Percentiles rank a stretch among this genome's conserved stretches.
phyloP scores from a whole-genome alignment of 257 asterid genomes.

The Gentiana straminea region DNA sequence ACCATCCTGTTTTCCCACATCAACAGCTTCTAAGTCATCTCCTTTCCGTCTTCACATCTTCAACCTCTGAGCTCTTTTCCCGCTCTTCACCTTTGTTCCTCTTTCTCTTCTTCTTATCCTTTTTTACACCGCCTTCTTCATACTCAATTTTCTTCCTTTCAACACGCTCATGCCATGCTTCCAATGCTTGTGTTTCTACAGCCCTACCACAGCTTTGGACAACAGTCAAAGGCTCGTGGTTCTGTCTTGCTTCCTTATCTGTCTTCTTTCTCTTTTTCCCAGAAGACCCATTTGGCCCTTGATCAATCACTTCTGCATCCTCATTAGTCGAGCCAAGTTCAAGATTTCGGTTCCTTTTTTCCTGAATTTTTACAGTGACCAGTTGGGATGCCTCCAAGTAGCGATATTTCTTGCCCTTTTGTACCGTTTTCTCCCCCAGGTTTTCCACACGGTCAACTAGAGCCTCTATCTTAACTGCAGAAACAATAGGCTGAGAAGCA shows the following conservation, averaged over 20 bases:
- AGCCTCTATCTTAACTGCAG: background rate
- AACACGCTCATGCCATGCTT: background rate
- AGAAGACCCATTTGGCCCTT: background rate
- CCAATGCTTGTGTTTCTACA: background rate
- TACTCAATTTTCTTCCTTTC: background rate
- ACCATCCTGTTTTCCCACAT: constrained; percentile 11
- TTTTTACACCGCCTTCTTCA: constrained; percentile 5
- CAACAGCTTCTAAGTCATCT: constrained; percentile 7
- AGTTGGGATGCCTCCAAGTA: background rate
- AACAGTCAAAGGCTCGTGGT: background rate
- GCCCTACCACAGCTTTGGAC: background rate
- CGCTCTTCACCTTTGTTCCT: constrained; percentile 11
- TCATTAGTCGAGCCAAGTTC: background rate
- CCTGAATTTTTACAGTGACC: background rate
- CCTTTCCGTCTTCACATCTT: constrained; percentile 16
- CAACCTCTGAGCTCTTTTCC: constrained; percentile 1
- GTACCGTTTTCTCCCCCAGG: background rate
- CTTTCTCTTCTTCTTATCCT: constrained; percentile 14
- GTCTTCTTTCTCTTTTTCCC: background rate
- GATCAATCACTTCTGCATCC: background rate
- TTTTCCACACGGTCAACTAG: background rate
- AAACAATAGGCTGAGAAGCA: background rate
- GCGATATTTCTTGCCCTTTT: background rate
- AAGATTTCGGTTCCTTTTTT: background rate
- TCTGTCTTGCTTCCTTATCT: background rate